phyloP scores from a whole-genome alignment of 345 rosid genomes.

The Cardamine chenopodiifolia region DNA sequence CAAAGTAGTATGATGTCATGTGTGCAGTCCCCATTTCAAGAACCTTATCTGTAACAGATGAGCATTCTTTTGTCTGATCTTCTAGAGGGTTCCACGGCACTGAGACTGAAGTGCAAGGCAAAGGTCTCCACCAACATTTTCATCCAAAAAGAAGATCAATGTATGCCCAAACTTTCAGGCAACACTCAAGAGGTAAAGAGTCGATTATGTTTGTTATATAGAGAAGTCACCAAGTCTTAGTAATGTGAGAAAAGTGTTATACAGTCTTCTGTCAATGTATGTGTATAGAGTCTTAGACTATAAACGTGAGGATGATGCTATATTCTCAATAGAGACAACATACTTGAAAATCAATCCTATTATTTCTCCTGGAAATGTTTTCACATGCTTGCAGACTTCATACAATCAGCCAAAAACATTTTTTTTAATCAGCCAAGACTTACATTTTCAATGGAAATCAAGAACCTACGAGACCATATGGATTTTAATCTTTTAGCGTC shows the following conservation, averaged over 20 bases:
- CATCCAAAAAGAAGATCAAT: neutral
- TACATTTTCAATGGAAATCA: neutral
- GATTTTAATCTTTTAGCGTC: slow-evolving; percentile 1
- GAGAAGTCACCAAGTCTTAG: slow-evolving; percentile 18
- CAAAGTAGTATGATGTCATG: slow-evolving; percentile 13
- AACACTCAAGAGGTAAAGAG: slow-evolving; percentile 3
- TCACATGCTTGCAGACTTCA: neutral
- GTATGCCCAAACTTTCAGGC: neutral
- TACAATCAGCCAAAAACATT: neutral
- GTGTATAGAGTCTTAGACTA: slow-evolving; percentile 24
- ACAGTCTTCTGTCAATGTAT: slow-evolving; percentile 16
- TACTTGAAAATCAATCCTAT: neutral
- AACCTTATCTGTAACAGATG: slow-evolving; percentile 11
- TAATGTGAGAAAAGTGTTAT: neutral
- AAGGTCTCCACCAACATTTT: neutral
- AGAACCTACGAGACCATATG: neutral
- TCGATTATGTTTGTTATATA: slow-evolving; percentile 16
- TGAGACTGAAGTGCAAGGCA: neutral
- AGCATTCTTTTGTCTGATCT: neutral
- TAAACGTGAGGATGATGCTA: slow-evolving; percentile 8
- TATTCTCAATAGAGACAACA: neutral
- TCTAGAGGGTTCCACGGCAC: neutral
- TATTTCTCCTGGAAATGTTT: neutral
- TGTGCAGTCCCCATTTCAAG: neutral
- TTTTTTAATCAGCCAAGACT: neutral